Percentiles rank a stretch among this genome's conserved stretches.
Conservation (phyloP, 2,329 filamentous ascomycete species). For the Claviceps monticola region DNA sequence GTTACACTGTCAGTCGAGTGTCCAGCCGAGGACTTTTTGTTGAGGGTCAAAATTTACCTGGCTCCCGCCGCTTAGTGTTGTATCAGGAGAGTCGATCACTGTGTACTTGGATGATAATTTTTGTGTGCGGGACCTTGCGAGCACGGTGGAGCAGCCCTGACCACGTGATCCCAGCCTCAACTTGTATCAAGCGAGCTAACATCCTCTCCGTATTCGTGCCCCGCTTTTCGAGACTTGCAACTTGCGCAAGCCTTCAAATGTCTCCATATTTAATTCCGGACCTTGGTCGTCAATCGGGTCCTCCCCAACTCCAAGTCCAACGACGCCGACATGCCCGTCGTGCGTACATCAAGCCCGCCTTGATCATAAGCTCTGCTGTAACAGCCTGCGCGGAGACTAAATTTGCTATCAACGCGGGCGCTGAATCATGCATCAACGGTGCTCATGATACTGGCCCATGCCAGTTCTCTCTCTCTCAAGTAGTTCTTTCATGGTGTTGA, state of each 20-base stretch:
- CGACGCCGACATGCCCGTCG: neutral
- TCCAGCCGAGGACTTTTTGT: slow-evolving; percentile 10
- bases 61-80: slow-evolving; percentile 27
- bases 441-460: neutral
- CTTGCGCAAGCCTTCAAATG: neutral
- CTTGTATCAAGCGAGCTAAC: slow-evolving; percentile 5
- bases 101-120: slow-evolving; percentile 18
- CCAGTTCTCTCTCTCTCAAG: neutral
- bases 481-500: neutral
- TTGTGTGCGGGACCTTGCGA: slow-evolving; percentile 21
- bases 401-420: neutral
- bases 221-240: neutral
- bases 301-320: neutral
- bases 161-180: slow-evolving; percentile 18
- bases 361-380: neutral
- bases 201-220: neutral
- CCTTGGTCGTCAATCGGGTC: neutral
- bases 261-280: neutral
- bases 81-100: slow-evolving; percentile 17
- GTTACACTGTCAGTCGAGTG: slow-evolving; percentile 5
- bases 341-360: neutral
- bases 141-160: slow-evolving; percentile 18
- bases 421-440: neutral
- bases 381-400: neutral
- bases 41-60: slow-evolving; percentile 20